Conservation (phyloP, 139 green algal genomes). For the Asterochloris sp. region DNA sequence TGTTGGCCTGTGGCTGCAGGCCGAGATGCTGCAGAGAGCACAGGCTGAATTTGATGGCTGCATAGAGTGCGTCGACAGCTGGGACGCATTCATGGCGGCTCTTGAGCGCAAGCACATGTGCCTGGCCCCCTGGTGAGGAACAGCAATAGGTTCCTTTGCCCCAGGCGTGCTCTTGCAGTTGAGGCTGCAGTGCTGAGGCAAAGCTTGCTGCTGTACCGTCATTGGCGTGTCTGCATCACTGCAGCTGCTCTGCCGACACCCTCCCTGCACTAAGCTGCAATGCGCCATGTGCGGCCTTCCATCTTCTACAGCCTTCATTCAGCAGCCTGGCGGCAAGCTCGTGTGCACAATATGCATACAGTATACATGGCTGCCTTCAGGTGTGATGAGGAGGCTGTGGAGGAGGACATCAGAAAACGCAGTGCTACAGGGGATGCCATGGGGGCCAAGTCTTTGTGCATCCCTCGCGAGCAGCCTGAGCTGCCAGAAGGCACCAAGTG, state of each 20-base stretch:
- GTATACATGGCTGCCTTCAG: conserved; percentile 8
- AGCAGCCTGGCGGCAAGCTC: too few relatives aligned
- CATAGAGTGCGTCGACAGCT: conserved; percentile 70
- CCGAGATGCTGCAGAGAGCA: conserved; percentile 74
- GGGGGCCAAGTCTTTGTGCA: conserved; percentile 97
- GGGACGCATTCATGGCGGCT: conserved; percentile 93
- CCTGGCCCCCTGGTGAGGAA: conserved; percentile 85
- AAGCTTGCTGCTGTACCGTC: too few relatives aligned
- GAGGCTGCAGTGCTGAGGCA: too few relatives aligned
- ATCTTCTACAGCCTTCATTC: too few relatives aligned
- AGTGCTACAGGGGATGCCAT: conserved; percentile 71
- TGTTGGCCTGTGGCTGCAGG: conserved; percentile 21
- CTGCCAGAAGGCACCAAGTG: conserved; percentile 85
- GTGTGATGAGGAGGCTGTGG: conserved; percentile 70
- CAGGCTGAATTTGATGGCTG: conserved; percentile 48
- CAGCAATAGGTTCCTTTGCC: too few relatives aligned
- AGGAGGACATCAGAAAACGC: conserved; percentile 92
- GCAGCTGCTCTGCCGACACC: too few relatives aligned
- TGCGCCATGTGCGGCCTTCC: too few relatives aligned
- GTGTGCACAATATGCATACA: too few relatives aligned
- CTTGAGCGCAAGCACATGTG: conserved; percentile 89
- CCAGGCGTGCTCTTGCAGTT: too few relatives aligned
- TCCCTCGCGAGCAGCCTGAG: conserved; percentile 90
- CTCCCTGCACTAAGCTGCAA: too few relatives aligned
- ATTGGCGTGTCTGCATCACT: too few relatives aligned